Evolutionary conservation across 1,284 basidiomycete species (phyloP), one percentile per base, ranked within the genome.

Genomic region (Austroboletus novae-zelandiae): DNA sequence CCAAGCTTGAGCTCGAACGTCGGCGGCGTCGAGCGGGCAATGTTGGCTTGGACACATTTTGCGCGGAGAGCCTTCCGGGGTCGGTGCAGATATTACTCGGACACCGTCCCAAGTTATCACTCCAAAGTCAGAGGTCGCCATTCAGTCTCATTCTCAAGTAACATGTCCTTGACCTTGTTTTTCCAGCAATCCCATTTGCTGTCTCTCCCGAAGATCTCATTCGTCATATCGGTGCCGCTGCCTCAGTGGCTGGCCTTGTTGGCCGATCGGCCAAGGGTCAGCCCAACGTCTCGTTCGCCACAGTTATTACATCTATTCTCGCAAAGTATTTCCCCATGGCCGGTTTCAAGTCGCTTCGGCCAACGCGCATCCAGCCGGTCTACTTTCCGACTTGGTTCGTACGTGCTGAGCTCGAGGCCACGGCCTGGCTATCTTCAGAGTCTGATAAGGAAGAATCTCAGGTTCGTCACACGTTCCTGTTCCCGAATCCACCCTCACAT

Each of bases 311-410:
- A 15, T 67, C 68, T 15, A 11, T 64, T 37, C 60, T 60, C 49
- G 65, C 57, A 50, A 65, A 62, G 41, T 64, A 60, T 18, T 48
- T 74, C 29, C 67, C 66, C 2, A 44, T 37, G 40, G 56, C 59
- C 10, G 59, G 64, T 13, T 58, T 61, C 48, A 52, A 57, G 34
- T 55, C 66, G 11, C 50, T 67, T 5, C 62, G 53, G 43, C 71
- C 71, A 29, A 59, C 56, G 11, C 65, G 61, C 37, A 55, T 71
- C 23, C 64, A 69, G 47, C 74, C 83, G 9, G 64, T 82, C 4
- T 86, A 84, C 58, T 75, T 81, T 46, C 84, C 84, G 1, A 74
- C 72, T 8, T 86, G 84, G 84, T 66, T 81, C 30, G 66, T 84
- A 31, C 79, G 82, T 56, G 77, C 74, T 6, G 75, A 81, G 60